Conservation (phyloP, 768 basidiomycete genomes). For the Leccinum ochraceum region DNA sequence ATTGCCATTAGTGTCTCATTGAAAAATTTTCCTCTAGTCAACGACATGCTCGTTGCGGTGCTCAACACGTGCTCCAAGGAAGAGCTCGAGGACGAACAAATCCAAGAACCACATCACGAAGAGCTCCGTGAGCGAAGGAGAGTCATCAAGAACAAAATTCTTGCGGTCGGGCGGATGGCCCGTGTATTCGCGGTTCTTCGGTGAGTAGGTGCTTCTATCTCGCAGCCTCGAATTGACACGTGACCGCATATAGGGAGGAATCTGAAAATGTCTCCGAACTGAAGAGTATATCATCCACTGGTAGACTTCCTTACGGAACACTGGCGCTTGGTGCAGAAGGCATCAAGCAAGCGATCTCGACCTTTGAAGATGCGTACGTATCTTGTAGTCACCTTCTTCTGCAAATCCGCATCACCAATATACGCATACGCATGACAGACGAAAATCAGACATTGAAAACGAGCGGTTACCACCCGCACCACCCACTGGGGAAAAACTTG, state of each 20-base stretch:
- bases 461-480: conserved; percentile 29
- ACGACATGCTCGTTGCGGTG: conserved; percentile 96
- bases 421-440: conserved; percentile 9
- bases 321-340: conserved; percentile 66
- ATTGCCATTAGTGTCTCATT: not conserved
- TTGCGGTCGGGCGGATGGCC: conserved; percentile 69
- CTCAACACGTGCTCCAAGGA: conserved; percentile 95
- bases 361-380: conserved; percentile 68
- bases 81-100: conserved; percentile 78
- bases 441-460: conserved; percentile 30
- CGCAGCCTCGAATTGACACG: not conserved
- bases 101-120: conserved; percentile 26
- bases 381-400: not conserved
- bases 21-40: conserved; percentile 54
- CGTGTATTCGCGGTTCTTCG: conserved; percentile 66
- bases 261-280: conserved; percentile 75
- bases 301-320: conserved; percentile 52
- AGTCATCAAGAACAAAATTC: conserved; percentile 73
- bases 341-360: conserved; percentile 70
- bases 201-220: conserved; percentile 34
- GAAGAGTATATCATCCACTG: conserved; percentile 56
- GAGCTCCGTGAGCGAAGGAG: conserved; percentile 44
- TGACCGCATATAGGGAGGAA: conserved; percentile 43
- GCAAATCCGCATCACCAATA: not conserved
- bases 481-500: conserved; percentile 25